phyloP scores from a whole-genome alignment of 2,329 filamentous ascomycete genomes.

The Leptodontidium sp. region DNA sequence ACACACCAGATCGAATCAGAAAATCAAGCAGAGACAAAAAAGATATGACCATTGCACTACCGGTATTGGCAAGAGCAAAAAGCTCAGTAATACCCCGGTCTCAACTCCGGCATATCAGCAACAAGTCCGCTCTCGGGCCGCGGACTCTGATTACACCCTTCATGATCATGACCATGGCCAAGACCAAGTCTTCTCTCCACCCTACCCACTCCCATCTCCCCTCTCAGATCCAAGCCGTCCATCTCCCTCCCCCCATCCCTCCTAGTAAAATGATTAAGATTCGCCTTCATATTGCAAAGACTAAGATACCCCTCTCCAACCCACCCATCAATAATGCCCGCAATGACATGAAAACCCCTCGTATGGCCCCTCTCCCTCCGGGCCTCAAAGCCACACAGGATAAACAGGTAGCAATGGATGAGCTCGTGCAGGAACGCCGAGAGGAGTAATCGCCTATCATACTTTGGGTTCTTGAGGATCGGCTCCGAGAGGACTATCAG shows the following conservation, averaged over 20 bases:
- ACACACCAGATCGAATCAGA: background rate
- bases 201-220: conserved; percentile 6
- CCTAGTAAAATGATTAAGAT: conserved; percentile 60
- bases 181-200: background rate
- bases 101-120: background rate
- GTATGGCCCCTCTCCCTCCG: conserved; percentile 66
- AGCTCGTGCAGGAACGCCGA: conserved; percentile 73
- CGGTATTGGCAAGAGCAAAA: too few relatives aligned
- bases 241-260: background rate
- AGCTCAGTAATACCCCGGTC: conserved; percentile 6
- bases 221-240: background rate
- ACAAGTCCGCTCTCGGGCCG: conserved; percentile 12
- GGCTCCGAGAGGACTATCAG: conserved; percentile 67
- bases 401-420: conserved; percentile 72
- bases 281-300: conserved; percentile 67
- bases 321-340: conserved; percentile 67
- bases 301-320: conserved; percentile 61
- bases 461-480: conserved; percentile 59
- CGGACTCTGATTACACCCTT: conserved; percentile 34
- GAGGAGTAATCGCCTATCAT: conserved; percentile 67
- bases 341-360: conserved; percentile 65
- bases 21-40: too few relatives aligned
- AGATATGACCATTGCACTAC: too few relatives aligned
- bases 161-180: conserved; percentile 25
- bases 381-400: conserved; percentile 66